Evolutionary conservation across 768 basidiomycete species (phyloP), one percentile per base, ranked within the genome.

Genomic region (Clitopilus passeckerianus): DNA sequence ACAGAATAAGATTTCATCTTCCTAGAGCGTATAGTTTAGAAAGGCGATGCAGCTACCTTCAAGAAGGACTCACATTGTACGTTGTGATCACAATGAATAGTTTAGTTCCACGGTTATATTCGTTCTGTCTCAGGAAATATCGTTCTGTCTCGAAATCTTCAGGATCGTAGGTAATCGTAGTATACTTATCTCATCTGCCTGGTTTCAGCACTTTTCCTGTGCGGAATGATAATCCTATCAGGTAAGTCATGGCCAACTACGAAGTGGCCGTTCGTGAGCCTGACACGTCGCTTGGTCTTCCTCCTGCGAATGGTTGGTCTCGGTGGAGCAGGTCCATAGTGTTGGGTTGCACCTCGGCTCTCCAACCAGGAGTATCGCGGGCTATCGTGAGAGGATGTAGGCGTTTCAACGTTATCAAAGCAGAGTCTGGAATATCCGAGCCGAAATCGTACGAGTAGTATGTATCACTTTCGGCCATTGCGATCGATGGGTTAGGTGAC

Each of bases 61-160:
- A n/a, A n/a, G 56, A 22, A 52, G 37, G 23, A n/a, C 59, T 22
- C 71, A 96, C 95, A 70, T 97, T 97, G 70, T 89, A 97, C 93
- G 97, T 94, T 20, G 95, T 98, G 66, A 98, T 90, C 60, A 93
- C 91, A 69, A 98, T 90, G 75, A 96, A 91, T 58, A 98, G 70
- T 68, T 98, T 95, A 12, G 94, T 97, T 59, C 87, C 81, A 57
- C 94, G 80, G 30, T 86, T 85, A 61, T 74, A 83, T 67, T 91
- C 83, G 67, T 89, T 89, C 69, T 97, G 95, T 54, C 95, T 80
- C 30, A 98, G 78, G 60, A 87, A 90, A 71, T 92, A 95, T 12
- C 91, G 88, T 53, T 85, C 85, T 68, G 80, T 83, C 71, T 91
- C 86, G 68, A 95, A 97, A 34, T 95, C 88, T 68, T 98, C 91